Conservation (phyloP, 345 rosid genomes). For the Salix brachista region DNA sequence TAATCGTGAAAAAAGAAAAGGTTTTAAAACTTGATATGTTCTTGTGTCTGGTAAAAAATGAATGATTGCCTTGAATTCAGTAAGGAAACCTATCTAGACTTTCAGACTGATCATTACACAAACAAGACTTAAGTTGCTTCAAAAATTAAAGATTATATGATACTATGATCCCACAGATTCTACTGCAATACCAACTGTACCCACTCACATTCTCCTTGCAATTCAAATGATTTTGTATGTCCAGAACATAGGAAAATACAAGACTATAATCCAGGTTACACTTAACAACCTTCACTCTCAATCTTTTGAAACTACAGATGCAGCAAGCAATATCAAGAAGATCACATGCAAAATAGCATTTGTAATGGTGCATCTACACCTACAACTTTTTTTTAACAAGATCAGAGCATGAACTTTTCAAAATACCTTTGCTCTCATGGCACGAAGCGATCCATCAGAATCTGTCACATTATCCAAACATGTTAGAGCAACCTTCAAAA, state of each 20-base stretch:
- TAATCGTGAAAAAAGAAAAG: too few relatives aligned
- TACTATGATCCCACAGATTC: neutral
- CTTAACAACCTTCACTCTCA: neutral
- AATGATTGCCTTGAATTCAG: too few relatives aligned
- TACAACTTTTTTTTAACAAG: neutral
- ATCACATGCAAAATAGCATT: neutral
- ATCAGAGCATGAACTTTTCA: neutral
- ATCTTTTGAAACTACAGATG: neutral
- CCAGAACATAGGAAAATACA: neutral
- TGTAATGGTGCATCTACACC: neutral
- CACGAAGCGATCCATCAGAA: slow-evolving; percentile 83
- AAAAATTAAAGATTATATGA: neutral
- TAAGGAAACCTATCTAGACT: too few relatives aligned
- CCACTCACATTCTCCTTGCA: neutral
- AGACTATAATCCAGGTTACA: neutral
- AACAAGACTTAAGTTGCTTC: neutral
- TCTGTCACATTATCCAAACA: slow-evolving; percentile 85
- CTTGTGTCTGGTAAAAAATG: too few relatives aligned
- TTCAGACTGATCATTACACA: neutral
- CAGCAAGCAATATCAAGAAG: neutral
- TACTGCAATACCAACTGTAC: neutral
- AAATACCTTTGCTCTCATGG: slow-evolving; percentile 86
- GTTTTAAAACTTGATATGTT: too few relatives aligned
- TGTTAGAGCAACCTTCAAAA: slow-evolving; percentile 72
- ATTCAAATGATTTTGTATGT: neutral